These are phyloP conservation scores for Citrus medica DNA, from an alignment of 345 rosid genomes.

Conservation along the genomic window DNA sequence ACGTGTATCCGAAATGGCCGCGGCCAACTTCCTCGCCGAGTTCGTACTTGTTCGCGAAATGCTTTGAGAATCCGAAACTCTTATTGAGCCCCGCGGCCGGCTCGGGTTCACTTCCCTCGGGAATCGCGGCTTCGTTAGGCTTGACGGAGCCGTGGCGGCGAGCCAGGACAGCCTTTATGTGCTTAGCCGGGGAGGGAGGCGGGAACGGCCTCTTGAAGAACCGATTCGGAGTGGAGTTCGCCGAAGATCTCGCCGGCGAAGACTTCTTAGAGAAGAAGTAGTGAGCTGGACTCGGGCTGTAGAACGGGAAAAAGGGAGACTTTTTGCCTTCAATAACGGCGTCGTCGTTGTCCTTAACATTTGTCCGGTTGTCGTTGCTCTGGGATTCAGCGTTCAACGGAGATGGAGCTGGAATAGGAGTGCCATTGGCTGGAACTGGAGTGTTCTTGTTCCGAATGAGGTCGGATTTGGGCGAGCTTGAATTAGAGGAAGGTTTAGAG, in stretches of 20 bases:
- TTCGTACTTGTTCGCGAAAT: constrained; percentile 72
- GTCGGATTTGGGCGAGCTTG: constrained; percentile 36
- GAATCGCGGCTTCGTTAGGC: constrained; percentile 57
- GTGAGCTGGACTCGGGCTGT: constrained; percentile 89
- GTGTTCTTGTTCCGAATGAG: constrained; percentile 9
- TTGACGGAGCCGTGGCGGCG: constrained; percentile 63
- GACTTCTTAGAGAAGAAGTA: constrained; percentile 81
- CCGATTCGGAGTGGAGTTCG: constrained; percentile 71
- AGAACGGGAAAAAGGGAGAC: constrained; percentile 80
- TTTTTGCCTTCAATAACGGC: constrained; percentile 44
- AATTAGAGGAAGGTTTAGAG: constrained; percentile 58
- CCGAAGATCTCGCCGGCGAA: constrained; percentile 65
- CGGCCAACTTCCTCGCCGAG: constrained; percentile 89
- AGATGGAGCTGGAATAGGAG: constrained; percentile 26
- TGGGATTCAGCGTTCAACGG: constrained; percentile 24
- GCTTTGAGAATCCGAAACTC: constrained; percentile 83
- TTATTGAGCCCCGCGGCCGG: constrained; percentile 60
- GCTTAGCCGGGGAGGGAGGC: constrained; percentile 97
- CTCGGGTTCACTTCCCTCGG: constrained; percentile 62
- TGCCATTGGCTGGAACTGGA: constrained; percentile 5
- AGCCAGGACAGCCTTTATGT: constrained; percentile 73
- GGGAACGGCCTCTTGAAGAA: constrained; percentile 79
- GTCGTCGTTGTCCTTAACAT: constrained; percentile 14
- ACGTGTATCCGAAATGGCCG: constrained; percentile 96
- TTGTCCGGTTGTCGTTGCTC: constrained; percentile 7